phyloP scores from a whole-genome alignment of 140 eudicot genomes.

The Senecio squalidus region DNA sequence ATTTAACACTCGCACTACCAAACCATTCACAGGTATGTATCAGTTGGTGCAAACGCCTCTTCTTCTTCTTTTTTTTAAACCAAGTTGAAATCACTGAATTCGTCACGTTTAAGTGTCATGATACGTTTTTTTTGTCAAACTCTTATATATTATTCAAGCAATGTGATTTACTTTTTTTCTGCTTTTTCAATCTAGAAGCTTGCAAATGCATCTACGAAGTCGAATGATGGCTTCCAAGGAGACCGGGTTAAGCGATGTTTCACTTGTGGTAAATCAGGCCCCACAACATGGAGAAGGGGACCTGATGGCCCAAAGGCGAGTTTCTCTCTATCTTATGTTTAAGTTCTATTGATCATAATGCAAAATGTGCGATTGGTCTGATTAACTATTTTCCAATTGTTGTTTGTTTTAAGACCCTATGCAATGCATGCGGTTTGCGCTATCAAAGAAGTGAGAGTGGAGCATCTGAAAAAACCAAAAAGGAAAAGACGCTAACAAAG shows the following conservation, averaged over 20 bases:
- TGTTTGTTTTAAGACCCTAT: not conserved
- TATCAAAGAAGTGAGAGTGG: not conserved
- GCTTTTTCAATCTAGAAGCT: not conserved
- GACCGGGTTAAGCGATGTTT: not conserved
- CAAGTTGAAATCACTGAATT: no score
- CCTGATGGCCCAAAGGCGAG: not conserved
- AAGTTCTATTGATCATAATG: no score
- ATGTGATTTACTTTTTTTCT: not conserved
- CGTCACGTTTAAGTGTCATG: no score
- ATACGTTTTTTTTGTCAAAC: no score
- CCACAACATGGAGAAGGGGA: not conserved
- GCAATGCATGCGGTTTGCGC: not conserved
- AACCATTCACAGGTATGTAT: not conserved
- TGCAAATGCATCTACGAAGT: not conserved
- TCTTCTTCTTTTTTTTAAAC: no score
- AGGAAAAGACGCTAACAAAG: not conserved
- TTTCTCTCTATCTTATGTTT: not conserved
- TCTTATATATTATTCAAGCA: not conserved
- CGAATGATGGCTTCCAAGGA: not conserved
- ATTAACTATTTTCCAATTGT: not conserved
- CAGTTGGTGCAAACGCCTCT: no score
- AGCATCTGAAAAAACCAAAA: not conserved
- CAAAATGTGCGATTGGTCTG: not conserved
- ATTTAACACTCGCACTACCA: not conserved
- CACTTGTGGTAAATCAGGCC: not conserved